Evolutionary conservation across 495 filamentous ascomycete genomes (phyloP).

Genomic region (Barbatosphaeria neglecta): DNA sequence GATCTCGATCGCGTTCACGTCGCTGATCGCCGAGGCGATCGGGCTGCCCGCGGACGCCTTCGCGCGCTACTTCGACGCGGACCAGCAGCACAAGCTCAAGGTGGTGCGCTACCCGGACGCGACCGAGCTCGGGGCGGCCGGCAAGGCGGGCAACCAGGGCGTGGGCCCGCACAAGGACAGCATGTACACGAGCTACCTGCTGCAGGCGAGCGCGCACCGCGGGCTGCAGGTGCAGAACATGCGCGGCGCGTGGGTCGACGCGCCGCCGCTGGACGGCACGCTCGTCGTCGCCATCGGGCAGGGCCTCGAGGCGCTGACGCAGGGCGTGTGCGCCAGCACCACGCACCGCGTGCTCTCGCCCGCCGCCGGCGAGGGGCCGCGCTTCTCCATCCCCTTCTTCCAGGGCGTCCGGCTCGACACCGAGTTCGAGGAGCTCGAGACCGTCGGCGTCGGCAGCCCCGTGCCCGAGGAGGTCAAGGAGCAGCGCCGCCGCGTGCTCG

Average conservation of each 20-base stretch:
- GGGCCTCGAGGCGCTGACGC: conserved; percentile 81
- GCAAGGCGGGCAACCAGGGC: conserved; percentile 46
- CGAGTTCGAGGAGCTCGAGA: conserved; percentile 57
- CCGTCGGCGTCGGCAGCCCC: conserved; percentile 41
- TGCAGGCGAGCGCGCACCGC: conserved; percentile 69
- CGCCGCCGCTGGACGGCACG: conserved; percentile 49
- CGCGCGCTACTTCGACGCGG: conserved; percentile 65
- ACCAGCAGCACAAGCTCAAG: conserved; percentile 85
- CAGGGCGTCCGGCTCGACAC: conserved; percentile 79
- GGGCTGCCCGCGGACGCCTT: conserved; percentile 63
- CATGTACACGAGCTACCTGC: conserved; percentile 75
- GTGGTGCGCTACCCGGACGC: conserved; percentile 79
- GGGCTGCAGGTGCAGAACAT: conserved; percentile 88
- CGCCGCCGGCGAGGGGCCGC: conserved; percentile 49
- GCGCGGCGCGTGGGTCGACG: conserved; percentile 66
- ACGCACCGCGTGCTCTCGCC: conserved; percentile 75
- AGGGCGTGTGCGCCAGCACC: conserved; percentile 74
- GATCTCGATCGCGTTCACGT: conserved; percentile 66
- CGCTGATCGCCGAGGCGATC: conserved; percentile 78
- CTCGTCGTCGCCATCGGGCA: conserved; percentile 88
- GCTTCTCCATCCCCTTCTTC: conserved; percentile 85
- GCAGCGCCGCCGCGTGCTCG: conserved; percentile 42
- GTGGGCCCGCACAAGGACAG: conserved; percentile 93
- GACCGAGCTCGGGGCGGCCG: conserved; percentile 33
- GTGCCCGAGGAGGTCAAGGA: conserved; percentile 56